Base-by-base conservation (phyloP, 306 rosid genomes). In the Calophaca sinica region DNA sequence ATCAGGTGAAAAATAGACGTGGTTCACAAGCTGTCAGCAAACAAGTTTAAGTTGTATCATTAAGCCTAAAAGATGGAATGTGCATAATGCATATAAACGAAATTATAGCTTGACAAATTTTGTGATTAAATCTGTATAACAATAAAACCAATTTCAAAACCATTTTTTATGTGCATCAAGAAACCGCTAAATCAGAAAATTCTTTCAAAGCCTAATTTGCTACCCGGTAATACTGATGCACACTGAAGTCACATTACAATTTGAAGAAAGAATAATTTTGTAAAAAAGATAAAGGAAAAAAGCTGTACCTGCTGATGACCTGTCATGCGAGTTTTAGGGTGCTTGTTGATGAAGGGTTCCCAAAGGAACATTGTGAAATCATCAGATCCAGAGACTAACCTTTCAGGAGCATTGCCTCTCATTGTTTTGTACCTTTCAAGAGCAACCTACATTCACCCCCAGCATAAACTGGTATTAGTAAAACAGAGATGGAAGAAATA, bases 351-450 rank as follows among this genome's bases (percentile, higher is more conserved):
- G 32, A 83, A 87, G 20, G 99, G 99, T 78, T 94, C 99, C 99
- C 97, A 94, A 62, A 94, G 91, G 72, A 88, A 92, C 99, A 94
- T 94, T 5, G 99, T 92, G 77, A 88, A 90, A 85, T 94, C 99
- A 87, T 94, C 97, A 41, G 97, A 94, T 68, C 97, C 96, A 49
- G 99, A 94, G 80, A 94, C 97, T 88, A 94, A 78, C 65, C 99
- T 87, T 81, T 94, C 99, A 42, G 97, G 96, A 76, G 90, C 90
- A 65, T 69, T 82, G 74, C 93, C 96, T 84, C 88, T 92, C 97
- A 85, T 92, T 65, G 80, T 75, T 53, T 92, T 83, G 79, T 92
- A 94, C 82, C 98, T 90, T 86, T 88, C 97, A 81, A 94, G 84
- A 71, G 98, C 98, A 78, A 81, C 97, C 98, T 94, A 82, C 26